Percentiles rank a stretch among this genome's conserved stretches.
Evolutionary conservation across 306 rosid species (phyloP).

Genomic region (Hylodesmum podocarpum): DNA sequence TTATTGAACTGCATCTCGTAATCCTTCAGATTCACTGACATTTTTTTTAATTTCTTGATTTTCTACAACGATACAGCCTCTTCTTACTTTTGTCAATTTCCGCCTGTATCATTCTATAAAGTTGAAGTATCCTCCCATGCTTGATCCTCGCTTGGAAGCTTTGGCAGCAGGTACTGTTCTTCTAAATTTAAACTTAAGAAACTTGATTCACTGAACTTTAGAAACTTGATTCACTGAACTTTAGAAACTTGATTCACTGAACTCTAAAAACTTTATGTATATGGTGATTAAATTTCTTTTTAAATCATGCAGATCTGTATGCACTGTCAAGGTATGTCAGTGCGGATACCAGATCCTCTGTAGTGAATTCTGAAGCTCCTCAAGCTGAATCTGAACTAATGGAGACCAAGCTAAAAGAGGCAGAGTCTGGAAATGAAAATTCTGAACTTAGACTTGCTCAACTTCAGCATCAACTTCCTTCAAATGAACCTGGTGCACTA

Average conservation of each 20-base stretch:
- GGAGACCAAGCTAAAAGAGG: slow-evolving; percentile 39
- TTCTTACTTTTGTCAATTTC: slow-evolving; percentile 68
- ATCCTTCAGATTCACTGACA: neutral
- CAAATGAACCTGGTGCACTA: slow-evolving; percentile 83
- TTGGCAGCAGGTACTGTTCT: slow-evolving; percentile 64
- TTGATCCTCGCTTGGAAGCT: slow-evolving; percentile 79
- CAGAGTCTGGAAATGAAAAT: slow-evolving; percentile 41
- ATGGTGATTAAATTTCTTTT: neutral
- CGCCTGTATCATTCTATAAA: slow-evolving; percentile 78
- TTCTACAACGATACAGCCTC: slow-evolving; percentile 52
- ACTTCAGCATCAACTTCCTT: slow-evolving; percentile 92
- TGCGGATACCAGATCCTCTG: slow-evolving; percentile 42
- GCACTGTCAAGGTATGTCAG: slow-evolving; percentile 72
- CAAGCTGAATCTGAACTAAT: slow-evolving; percentile 46
- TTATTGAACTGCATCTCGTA: slow-evolving; percentile 5
- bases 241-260: slow-evolving; percentile 2
- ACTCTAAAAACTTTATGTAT: neutral
- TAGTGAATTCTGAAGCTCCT: slow-evolving; percentile 46
- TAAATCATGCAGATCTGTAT: slow-evolving; percentile 62
- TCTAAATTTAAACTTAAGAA: neutral
- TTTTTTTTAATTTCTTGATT: neutral
- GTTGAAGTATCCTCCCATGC: slow-evolving; percentile 83
- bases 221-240: too few relatives aligned
- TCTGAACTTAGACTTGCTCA: slow-evolving; percentile 89
- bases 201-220: too few relatives aligned